These are phyloP conservation scores for Punctularia strigosozonata DNA, from an alignment of 768 basidiomycete species.

Conservation along the genomic window DNA sequence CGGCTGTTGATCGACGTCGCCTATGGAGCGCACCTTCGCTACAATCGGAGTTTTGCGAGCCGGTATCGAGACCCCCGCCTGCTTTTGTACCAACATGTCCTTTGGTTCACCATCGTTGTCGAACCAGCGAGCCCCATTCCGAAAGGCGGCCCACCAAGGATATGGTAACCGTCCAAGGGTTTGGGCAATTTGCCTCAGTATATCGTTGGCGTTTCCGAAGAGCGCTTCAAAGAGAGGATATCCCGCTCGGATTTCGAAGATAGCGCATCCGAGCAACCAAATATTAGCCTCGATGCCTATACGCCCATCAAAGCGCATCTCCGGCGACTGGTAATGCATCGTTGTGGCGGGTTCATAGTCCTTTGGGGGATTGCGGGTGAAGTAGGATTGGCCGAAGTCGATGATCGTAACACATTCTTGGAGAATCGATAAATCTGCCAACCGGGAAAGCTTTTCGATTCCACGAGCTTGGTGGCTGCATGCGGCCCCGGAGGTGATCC, in stretches of 20 bases:
- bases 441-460: conserved; percentile 13
- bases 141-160: conserved; percentile 27
- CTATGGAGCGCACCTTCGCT: conserved; percentile 17
- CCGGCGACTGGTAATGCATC: conserved; percentile 23
- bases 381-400: conserved; percentile 28
- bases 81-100: conserved; percentile 15
- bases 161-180: conserved; percentile 28
- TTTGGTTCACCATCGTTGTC: conserved; percentile 23
- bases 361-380: conserved; percentile 11
- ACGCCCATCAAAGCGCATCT: conserved; percentile 21
- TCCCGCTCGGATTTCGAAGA: conserved; percentile 33
- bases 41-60: conserved; percentile 17
- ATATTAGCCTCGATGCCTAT: conserved; percentile 20
- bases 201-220: conserved; percentile 15
- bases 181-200: conserved; percentile 23
- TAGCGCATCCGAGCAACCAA: conserved; percentile 29
- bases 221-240: conserved; percentile 28
- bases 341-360: conserved; percentile 20
- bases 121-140: conserved; percentile 21
- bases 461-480: conserved; percentile 18
- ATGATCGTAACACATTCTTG: conserved; percentile 20
- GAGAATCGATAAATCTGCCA: conserved; percentile 15
- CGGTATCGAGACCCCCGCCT: conserved; percentile 12
- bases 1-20: conserved; percentile 15
- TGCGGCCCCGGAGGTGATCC: conserved; percentile 13